phyloP scores from a whole-genome alignment of 106 monocot genomes.

The Allium fistulosum region DNA sequence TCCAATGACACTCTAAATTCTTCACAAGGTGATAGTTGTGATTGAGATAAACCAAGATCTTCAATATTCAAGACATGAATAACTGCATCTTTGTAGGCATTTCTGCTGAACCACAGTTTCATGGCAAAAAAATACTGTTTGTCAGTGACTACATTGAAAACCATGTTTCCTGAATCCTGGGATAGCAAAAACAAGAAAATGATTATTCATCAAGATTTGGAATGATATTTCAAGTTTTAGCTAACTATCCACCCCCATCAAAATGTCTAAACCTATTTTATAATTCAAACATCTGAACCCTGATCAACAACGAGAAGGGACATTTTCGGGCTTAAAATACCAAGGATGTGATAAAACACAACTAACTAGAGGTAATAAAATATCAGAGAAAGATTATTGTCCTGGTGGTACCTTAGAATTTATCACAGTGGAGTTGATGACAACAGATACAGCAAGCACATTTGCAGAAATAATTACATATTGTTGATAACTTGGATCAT shows the following conservation, averaged over 20 bases:
- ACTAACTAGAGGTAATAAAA: too few relatives aligned
- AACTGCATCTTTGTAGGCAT: constrained; percentile 31
- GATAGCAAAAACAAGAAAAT: constrained; percentile 5
- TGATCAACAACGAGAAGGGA: too few relatives aligned
- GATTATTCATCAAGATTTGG: too few relatives aligned
- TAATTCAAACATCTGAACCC: too few relatives aligned
- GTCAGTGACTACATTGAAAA: constrained; percentile 69
- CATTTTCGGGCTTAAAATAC: too few relatives aligned
- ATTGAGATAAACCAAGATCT: constrained; percentile 24
- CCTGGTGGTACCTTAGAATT: constrained; percentile 28
- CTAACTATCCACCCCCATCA: too few relatives aligned
- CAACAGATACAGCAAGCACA: constrained; percentile 44
- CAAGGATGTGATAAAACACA: too few relatives aligned
- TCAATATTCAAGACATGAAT: constrained; percentile 57
- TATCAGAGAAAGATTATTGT: too few relatives aligned
- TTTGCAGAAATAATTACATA: constrained; percentile 50
- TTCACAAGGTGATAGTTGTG: constrained; percentile 40
- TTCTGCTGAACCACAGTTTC: constrained; percentile 65
- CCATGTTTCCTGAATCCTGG: constrained; percentile 45
- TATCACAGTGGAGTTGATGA: constrained; percentile 57
- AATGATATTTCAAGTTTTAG: too few relatives aligned
- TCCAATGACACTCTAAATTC: constrained; percentile 61
- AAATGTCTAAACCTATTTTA: too few relatives aligned
- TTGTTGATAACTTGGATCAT: constrained; percentile 33
- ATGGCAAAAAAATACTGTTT: constrained; percentile 59